Conservation (phyloP, 305 asterid species). For the Monarda citriodora region DNA sequence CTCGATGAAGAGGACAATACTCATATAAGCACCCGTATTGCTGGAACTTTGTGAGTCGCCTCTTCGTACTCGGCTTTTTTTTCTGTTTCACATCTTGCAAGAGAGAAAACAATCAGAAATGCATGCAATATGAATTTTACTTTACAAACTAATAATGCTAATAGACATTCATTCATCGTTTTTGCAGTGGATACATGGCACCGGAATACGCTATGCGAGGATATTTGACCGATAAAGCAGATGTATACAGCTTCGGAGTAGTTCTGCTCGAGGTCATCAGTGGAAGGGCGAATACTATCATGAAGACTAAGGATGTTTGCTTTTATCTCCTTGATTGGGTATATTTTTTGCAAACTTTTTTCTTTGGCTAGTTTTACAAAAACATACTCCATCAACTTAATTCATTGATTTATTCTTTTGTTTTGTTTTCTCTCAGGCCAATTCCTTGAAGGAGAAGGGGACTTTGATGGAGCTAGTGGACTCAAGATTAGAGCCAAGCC, state of each 20-base stretch:
- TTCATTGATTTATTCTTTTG: not conserved
- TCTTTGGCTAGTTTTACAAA: no score
- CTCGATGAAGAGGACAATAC: constrained; percentile 70
- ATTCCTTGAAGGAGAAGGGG: constrained; percentile 36
- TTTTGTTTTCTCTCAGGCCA: constrained; percentile 44
- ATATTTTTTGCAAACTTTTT: not conserved
- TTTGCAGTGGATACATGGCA: constrained; percentile 27
- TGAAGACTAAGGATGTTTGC: constrained; percentile 30
- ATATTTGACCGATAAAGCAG: constrained; percentile 67
- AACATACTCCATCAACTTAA: not conserved
- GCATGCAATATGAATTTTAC: no score
- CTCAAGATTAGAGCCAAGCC: constrained; percentile 33
- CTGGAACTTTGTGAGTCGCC: constrained; percentile 77
- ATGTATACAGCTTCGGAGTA: constrained; percentile 71
- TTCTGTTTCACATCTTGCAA: no score
- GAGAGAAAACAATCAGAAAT: no score
- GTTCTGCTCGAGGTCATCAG: constrained; percentile 61
- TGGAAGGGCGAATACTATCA: constrained; percentile 43
- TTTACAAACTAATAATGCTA: no score
- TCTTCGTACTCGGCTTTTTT: no score
- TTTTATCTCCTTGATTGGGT: constrained; percentile 79
- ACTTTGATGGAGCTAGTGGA: constrained; percentile 53
- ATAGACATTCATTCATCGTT: no score
- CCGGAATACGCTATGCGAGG: constrained; percentile 83
- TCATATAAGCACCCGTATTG: constrained; percentile 72